Evolutionary conservation across 2,329 filamentous ascomycete species (phyloP).

Genomic region (Endocalyx cinctus): DNA sequence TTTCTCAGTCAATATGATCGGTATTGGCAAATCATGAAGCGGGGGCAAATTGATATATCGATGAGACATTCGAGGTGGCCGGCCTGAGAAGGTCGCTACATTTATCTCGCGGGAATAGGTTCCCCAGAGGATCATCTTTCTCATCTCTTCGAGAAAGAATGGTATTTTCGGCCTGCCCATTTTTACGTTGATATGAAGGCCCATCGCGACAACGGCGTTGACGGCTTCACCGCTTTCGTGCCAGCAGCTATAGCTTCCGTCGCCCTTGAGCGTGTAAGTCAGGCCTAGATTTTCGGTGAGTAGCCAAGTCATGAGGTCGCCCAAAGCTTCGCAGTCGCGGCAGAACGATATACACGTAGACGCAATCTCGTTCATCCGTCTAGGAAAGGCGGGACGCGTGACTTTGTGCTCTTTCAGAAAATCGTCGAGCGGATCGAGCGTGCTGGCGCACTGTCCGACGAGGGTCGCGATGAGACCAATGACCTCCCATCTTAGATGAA

Average conservation of each 20-base stretch:
- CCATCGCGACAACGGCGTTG: constrained; percentile 26
- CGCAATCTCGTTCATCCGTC: constrained; percentile 24
- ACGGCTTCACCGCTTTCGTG: constrained; percentile 25
- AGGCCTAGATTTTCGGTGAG: constrained; percentile 20
- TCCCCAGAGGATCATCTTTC: constrained; percentile 19
- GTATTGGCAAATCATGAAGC: constrained; percentile 24
- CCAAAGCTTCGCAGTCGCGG: constrained; percentile 27
- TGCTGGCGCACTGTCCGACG: constrained; percentile 22
- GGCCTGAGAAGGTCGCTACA: constrained; percentile 26
- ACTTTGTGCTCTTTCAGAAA: constrained; percentile 23
- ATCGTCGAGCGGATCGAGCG: constrained; percentile 20
- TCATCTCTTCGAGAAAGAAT: constrained; percentile 27
- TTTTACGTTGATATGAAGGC: constrained; percentile 26
- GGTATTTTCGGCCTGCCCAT: constrained; percentile 21
- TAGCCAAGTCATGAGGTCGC: constrained; percentile 30
- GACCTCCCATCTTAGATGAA: constrained; percentile 30
- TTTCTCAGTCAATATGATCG: constrained; percentile 20
- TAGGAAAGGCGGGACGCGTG: constrained; percentile 19
- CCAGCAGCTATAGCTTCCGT: constrained; percentile 24
- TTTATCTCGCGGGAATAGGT: constrained; percentile 28
- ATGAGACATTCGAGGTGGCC: constrained; percentile 28
- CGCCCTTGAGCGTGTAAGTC: constrained; percentile 20
- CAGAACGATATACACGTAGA: constrained; percentile 26
- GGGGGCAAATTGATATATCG: constrained; percentile 27
- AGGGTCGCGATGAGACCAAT: constrained; percentile 27